phyloP scores from a whole-genome alignment of 2,329 filamentous ascomycete species.

The Penicillium sp. region DNA sequence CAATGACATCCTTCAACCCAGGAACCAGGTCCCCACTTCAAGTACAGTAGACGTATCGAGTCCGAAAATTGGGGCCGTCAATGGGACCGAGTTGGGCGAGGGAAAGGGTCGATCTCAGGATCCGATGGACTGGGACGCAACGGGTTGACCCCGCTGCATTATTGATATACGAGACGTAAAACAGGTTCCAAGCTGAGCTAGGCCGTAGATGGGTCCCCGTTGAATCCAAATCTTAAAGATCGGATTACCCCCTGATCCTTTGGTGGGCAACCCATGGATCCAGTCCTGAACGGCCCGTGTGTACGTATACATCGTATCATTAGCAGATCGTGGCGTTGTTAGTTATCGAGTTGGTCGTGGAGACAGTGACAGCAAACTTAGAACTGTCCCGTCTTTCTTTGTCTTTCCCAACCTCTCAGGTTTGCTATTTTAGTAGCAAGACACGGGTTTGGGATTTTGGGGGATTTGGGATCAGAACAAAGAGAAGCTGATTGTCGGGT shows the following conservation, averaged over 20 bases:
- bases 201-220: neutral
- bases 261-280: neutral
- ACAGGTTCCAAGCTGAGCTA: too few relatives aligned
- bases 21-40: neutral
- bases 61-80: slow-evolving; percentile 11
- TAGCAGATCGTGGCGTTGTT: too few relatives aligned
- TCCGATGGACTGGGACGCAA: slow-evolving; percentile 19
- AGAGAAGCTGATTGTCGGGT: too few relatives aligned
- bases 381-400: too few relatives aligned
- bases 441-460: too few relatives aligned
- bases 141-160: slow-evolving; percentile 8
- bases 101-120: slow-evolving; percentile 15
- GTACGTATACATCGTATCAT: neutral
- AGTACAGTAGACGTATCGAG: neutral
- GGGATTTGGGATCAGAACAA: too few relatives aligned
- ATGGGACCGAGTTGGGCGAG: slow-evolving; percentile 9
- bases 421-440: too few relatives aligned
- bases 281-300: neutral
- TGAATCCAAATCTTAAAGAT: neutral
- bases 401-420: too few relatives aligned
- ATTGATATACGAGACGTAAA: too few relatives aligned
- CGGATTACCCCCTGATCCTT: neutral
- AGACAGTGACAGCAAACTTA: too few relatives aligned
- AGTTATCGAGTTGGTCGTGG: too few relatives aligned
- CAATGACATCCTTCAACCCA: too few relatives aligned